Conservation (phyloP, 495 filamentous ascomycete genomes). For the Hypoxylon intermedium region DNA sequence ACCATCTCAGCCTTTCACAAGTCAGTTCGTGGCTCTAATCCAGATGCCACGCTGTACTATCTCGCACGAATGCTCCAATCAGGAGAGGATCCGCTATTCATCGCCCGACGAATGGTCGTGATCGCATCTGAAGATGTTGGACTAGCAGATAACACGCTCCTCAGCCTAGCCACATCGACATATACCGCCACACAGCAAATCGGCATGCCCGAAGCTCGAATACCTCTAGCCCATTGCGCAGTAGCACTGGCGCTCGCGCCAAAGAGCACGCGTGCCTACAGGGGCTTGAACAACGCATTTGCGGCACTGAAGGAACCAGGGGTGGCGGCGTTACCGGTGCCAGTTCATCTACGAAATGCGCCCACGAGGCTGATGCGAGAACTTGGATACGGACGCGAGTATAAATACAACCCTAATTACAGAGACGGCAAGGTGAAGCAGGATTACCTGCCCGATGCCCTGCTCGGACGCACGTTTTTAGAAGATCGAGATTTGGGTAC, state of each 20-base stretch:
- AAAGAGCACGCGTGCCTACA: conserved; percentile 87
- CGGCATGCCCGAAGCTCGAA: conserved; percentile 92
- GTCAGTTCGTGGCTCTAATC: conserved; percentile 82
- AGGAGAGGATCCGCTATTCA: conserved; percentile 91
- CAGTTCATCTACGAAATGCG: conserved; percentile 88
- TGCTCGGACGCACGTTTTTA: conserved; percentile 74
- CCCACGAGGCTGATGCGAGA: conserved; percentile 93
- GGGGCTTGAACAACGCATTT: conserved; percentile 79
- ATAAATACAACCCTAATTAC: conserved; percentile 96
- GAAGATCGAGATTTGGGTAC: conserved; percentile 83
- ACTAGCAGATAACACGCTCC: conserved; percentile 84
- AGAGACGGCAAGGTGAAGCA: conserved; percentile 83
- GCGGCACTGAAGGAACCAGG: conserved; percentile 78
- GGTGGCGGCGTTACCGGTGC: conserved; percentile 78
- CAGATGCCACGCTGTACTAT: conserved; percentile 91
- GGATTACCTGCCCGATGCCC: conserved; percentile 82
- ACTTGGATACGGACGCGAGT: conserved; percentile 85
- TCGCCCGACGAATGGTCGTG: conserved; percentile 89
- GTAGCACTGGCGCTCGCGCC: conserved; percentile 81
- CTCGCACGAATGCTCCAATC: conserved; percentile 94
- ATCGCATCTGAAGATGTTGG: conserved; percentile 93
- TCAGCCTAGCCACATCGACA: conserved; percentile 82
- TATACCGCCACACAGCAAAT: conserved; percentile 87
- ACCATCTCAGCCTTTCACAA: conserved; percentile 98
- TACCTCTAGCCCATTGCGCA: conserved; percentile 85